Percentiles rank a stretch among this genome's conserved stretches.
These are phyloP conservation scores for Pseudotsuga menziesii DNA, from an alignment of 75 land plant genomes.

Conservation along the genomic window DNA sequence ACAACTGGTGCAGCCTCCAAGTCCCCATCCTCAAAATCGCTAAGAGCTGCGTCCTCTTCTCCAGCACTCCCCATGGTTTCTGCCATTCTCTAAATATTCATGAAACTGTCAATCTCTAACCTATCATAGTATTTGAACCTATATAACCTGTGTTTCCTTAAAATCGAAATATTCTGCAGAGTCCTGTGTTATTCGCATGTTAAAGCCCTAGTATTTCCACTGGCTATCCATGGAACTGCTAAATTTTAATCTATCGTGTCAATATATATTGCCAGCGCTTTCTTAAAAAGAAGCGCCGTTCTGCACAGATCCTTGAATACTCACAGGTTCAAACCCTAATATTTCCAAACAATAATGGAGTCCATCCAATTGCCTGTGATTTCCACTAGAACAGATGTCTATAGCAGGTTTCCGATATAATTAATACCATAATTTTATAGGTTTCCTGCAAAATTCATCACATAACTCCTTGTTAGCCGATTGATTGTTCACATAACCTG, in stretches of 20 bases:
- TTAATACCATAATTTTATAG: neutral
- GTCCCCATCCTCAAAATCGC: slow-evolving; percentile 37
- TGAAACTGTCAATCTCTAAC: neutral
- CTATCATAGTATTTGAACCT: neutral
- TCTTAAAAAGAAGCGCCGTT: neutral
- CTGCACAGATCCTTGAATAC: neutral
- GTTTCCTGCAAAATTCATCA: neutral
- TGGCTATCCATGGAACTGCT: neutral
- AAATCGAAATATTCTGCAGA: neutral
- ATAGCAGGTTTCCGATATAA: neutral
- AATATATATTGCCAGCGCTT: neutral
- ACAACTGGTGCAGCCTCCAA: slow-evolving; percentile 13
- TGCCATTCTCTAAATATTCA: neutral
- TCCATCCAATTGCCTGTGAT: neutral
- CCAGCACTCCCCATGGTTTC: slow-evolving; percentile 31
- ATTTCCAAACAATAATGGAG: neutral
- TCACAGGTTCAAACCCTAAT: neutral
- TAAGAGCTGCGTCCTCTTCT: slow-evolving; percentile 50
- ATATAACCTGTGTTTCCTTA: neutral
- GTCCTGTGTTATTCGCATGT: too few relatives aligned
- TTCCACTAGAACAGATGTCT: neutral
- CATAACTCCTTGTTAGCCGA: neutral
- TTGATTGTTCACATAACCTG: neutral
- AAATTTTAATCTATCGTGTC: neutral
- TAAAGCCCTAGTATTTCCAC: neutral